These are phyloP conservation scores for Hordeum marinum DNA, from an alignment of 176 grass and related monocot genomes.

Conservation along the genomic window DNA sequence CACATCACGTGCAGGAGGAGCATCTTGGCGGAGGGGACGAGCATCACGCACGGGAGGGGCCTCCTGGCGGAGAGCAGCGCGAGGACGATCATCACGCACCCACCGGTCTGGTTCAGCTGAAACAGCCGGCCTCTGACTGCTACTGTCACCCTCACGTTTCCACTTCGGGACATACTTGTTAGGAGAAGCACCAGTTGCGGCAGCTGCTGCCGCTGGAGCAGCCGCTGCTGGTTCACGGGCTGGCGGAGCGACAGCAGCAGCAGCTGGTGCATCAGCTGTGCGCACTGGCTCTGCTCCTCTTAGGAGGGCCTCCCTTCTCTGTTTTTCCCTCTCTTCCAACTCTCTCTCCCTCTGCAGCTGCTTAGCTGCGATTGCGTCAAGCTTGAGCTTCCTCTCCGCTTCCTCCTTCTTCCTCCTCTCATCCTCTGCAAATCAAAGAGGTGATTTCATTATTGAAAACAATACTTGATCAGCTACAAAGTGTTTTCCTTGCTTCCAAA, in stretches of 20 bases:
- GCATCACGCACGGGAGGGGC: slow-evolving; percentile 6
- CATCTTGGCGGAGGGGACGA: slow-evolving; percentile 24
- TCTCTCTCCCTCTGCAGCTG: slow-evolving; percentile 72
- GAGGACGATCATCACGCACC: slow-evolving; percentile 55
- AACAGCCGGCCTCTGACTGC: slow-evolving; percentile 19
- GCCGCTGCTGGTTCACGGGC: slow-evolving; percentile 31
- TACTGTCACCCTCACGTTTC: slow-evolving; percentile 7
- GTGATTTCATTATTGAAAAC: not conserved
- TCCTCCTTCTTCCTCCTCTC: slow-evolving; percentile 82
- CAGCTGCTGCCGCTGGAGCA: slow-evolving; percentile 14
- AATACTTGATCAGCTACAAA: not conserved
- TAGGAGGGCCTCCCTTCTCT: slow-evolving; percentile 49
- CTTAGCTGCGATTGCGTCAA: slow-evolving; percentile 80
- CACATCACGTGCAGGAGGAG: not conserved
- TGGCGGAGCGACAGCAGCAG: slow-evolving; percentile 14
- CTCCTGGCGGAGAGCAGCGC: slow-evolving; percentile 25
- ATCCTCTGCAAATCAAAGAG: slow-evolving; percentile 62
- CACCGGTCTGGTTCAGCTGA: slow-evolving; percentile 52
- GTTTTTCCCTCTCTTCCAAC: slow-evolving; percentile 66
- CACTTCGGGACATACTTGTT: slow-evolving; percentile 65
- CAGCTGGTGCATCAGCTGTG: not conserved
- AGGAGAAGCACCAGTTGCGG: slow-evolving; percentile 24
- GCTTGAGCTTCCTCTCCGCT: slow-evolving; percentile 67
- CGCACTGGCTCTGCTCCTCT: slow-evolving; percentile 19
- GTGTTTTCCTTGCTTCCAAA: not conserved